phyloP scores from a whole-genome alignment of 2,329 filamentous ascomycete genomes.

The Pseudogymnoascus destructans region DNA sequence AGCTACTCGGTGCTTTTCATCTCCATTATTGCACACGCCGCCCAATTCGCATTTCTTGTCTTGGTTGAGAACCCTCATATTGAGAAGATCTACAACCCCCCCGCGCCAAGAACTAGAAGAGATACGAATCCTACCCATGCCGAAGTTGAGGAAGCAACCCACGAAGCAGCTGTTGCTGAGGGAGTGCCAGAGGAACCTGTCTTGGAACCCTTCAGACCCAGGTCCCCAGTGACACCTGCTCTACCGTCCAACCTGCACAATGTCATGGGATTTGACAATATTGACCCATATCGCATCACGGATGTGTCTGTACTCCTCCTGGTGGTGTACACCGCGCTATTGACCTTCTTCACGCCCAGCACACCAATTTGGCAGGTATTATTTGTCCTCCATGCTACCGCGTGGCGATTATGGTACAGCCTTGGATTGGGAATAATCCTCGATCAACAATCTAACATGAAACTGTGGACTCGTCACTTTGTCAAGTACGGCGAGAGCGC shows the following conservation, averaged over 20 bases:
- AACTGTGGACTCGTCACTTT: constrained; percentile 94
- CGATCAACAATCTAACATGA: constrained; percentile 73
- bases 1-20: constrained; percentile 97
- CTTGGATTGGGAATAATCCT: constrained; percentile 77
- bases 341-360: constrained; percentile 65
- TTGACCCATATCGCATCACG: constrained; percentile 78
- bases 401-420: constrained; percentile 87
- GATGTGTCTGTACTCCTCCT: constrained; percentile 72
- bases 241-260: constrained; percentile 64
- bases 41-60: constrained; percentile 85
- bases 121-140: constrained; percentile 21
- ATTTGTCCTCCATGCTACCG: constrained; percentile 67
- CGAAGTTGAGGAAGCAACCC: constrained; percentile 27
- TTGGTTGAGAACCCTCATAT: constrained; percentile 95
- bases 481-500: constrained; percentile 88
- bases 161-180: constrained; percentile 25
- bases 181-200: constrained; percentile 21
- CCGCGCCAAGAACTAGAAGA: constrained; percentile 50
- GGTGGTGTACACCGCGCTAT: constrained; percentile 57
- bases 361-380: constrained; percentile 62
- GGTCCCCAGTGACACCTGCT: constrained; percentile 30
- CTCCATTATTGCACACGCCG: constrained; percentile 85
- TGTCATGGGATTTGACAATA: constrained; percentile 66
- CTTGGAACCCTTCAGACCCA: constrained; percentile 13
- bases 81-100: constrained; percentile 92